These are phyloP conservation scores for Aspergillus olivimuriae DNA, from an alignment of 495 filamentous ascomycete genomes.

Conservation along the genomic window DNA sequence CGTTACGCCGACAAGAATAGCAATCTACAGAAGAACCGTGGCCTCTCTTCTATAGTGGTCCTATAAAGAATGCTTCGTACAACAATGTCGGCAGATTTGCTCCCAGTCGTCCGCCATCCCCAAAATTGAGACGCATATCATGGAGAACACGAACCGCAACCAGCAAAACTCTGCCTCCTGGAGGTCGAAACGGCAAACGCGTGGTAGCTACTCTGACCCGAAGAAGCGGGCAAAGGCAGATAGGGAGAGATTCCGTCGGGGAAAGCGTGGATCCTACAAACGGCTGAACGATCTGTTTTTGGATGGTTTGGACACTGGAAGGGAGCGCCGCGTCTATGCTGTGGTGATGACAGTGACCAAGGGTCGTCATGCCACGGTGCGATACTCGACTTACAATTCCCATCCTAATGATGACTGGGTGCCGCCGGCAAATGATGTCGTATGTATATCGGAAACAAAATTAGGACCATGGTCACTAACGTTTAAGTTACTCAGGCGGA, in stretches of 20 bases:
- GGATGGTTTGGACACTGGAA: constrained; percentile 3
- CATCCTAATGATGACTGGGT: constrained; percentile 5
- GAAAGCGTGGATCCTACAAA: not conserved
- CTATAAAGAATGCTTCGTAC: no score
- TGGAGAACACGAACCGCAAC: no score
- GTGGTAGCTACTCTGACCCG: not conserved
- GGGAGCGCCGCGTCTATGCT: constrained; percentile 4
- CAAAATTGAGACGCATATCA: no score
- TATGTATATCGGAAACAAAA: not conserved
- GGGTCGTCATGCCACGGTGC: not conserved
- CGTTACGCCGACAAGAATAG: no score
- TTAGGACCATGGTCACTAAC: not conserved
- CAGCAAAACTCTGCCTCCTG: not conserved
- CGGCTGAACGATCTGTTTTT: constrained; percentile 2
- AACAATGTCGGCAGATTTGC: no score
- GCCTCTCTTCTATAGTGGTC: no score
- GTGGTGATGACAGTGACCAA: not conserved
- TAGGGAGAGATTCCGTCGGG: constrained; percentile 4
- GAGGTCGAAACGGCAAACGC: constrained; percentile 1
- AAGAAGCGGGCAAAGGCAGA: constrained; percentile 3
- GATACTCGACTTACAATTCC: constrained; percentile 5
- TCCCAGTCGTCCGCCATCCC: no score
- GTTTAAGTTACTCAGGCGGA: not conserved
- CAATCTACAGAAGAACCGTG: no score
- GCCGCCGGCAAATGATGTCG: constrained; percentile 2